Conservation (phyloP, 2,329 filamentous ascomycete species). For the Juglanconis juglandina region DNA sequence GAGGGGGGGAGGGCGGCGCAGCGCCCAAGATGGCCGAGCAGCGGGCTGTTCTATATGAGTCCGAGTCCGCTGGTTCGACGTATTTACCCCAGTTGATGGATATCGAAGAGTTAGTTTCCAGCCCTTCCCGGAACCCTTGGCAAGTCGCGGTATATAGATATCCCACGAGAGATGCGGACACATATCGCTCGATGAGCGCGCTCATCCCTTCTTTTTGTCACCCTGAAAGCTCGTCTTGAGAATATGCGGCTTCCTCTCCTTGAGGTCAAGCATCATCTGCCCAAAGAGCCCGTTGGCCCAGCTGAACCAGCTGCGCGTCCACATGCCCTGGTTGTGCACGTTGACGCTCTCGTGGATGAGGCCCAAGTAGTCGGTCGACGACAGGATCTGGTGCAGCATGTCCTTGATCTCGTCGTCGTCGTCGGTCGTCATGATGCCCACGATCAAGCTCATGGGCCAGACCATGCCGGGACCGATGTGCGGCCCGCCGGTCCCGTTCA, state of each 20-base stretch:
- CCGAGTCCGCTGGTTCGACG: too few relatives aligned
- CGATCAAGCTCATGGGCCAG: slow-evolving; percentile 70
- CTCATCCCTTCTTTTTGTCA: background rate
- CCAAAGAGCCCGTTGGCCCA: slow-evolving; percentile 90
- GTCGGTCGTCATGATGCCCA: slow-evolving; percentile 64
- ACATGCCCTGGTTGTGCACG: slow-evolving; percentile 53
- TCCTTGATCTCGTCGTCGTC: slow-evolving; percentile 59
- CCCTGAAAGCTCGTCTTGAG: slow-evolving; percentile 42
- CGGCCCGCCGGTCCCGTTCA: slow-evolving; percentile 25
- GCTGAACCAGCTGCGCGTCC: slow-evolving; percentile 61
- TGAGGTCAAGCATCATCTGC: slow-evolving; percentile 74
- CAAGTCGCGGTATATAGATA: too few relatives aligned
- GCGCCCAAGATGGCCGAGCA: background rate
- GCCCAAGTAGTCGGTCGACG: slow-evolving; percentile 58
- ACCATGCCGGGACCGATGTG: slow-evolving; percentile 50
- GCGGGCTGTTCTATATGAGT: background rate
- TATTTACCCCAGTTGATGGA: too few relatives aligned
- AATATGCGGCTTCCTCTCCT: slow-evolving; percentile 68
- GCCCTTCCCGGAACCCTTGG: too few relatives aligned
- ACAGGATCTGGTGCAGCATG: slow-evolving; percentile 51
- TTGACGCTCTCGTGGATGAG: slow-evolving; percentile 68
- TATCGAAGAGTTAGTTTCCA: too few relatives aligned
- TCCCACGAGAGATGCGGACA: too few relatives aligned
- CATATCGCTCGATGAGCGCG: background rate
- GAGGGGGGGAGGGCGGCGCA: background rate